Evolutionary conservation across 73 alveolate species (phyloP), one percentile per base, ranked within the genome.

Genomic region (Halteria grandinella): DNA sequence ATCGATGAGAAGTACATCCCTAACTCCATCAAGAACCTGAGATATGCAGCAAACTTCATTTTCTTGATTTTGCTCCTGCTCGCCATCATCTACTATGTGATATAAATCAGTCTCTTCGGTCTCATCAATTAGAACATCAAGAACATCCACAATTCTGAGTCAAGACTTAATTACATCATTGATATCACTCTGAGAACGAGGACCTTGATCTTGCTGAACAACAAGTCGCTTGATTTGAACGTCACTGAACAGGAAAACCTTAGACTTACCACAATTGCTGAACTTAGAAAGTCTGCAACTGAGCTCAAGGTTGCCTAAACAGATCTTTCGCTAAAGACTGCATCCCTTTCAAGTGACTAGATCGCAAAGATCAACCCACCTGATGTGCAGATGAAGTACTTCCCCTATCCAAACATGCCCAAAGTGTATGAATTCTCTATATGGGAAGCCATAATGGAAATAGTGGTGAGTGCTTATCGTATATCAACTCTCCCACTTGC

Each of bases 1-100:
- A 75, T 75, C 44, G 87, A 75, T 59, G 87, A 75, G 58, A 75
- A 75, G 28, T 75, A 45, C 29, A 58, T 75, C 1, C 87, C 87
- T 1, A 25, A 39, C 18, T 58, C 79, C 0, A 75, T 75, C 7
- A 55, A 48, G n/a, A 36, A 73, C 62, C 45, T 73, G 40, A 51
- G 51, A 37, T 37, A 25, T 20, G 85, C 71, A 25, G 85, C 85
- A 7, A 47, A 73, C 52, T 55, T 73, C 47, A 37, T 73, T 10
- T 73, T 73, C 40, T 0, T 49, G 12, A 34, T 73, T 6, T 64
- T 73, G 18, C 8, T 58, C 34, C 25, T 31, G 18, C 62, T 73
- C 32, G 29, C 85, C 7, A 40, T 74, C 34, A 62, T 31, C 23
- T 73, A 47, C 31, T 53, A 34, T 25, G 45, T 49, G 32, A 55